A percentile compares a stretch with the other conserved stretches of the same genome.
These are phyloP conservation scores for Coemansia nantahalensis DNA, from an alignment of 192 early-diverging fungal species.

Conservation along the genomic window DNA sequence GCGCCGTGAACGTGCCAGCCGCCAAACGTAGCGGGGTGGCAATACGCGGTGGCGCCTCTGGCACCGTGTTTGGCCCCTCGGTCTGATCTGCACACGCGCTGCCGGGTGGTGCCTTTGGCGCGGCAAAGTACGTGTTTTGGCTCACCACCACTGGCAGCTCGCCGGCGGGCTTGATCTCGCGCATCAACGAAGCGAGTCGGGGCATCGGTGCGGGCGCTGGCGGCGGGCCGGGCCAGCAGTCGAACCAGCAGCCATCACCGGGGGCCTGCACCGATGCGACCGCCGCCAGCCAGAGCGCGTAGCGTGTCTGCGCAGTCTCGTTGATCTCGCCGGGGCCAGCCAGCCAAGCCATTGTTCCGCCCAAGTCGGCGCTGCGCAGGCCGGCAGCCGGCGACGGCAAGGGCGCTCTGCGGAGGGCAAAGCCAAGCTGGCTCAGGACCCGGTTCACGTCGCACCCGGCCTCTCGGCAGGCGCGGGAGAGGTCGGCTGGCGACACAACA, in stretches of 20 bases:
- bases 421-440: constrained; percentile 29
- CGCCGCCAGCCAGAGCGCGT: constrained; percentile 29
- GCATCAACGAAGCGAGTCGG: neutral
- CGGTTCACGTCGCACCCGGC: constrained; percentile 36
- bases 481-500: constrained; percentile 21
- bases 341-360: constrained; percentile 39
- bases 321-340: constrained; percentile 7
- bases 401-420: constrained; percentile 6
- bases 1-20: neutral
- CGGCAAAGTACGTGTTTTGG: constrained; percentile 1
- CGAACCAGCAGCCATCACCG: constrained; percentile 6
- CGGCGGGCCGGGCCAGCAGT: constrained; percentile 34
- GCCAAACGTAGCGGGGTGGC: no score
- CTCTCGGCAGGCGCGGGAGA: constrained; percentile 14
- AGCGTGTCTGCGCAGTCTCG: constrained; percentile 35
- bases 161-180: neutral
- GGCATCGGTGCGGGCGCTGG: neutral
- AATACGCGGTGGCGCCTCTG: no score
- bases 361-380: constrained; percentile 11
- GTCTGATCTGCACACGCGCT: no score
- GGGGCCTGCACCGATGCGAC: constrained; percentile 20
- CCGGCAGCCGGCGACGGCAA: neutral
- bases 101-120: no score
- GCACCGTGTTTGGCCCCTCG: no score
- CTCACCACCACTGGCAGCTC: neutral